A percentile compares a stretch with the other conserved stretches of the same genome.
These are phyloP conservation scores for Apiospora pterosperma DNA, from an alignment of 2,329 filamentous ascomycete species.

Conservation along the genomic window DNA sequence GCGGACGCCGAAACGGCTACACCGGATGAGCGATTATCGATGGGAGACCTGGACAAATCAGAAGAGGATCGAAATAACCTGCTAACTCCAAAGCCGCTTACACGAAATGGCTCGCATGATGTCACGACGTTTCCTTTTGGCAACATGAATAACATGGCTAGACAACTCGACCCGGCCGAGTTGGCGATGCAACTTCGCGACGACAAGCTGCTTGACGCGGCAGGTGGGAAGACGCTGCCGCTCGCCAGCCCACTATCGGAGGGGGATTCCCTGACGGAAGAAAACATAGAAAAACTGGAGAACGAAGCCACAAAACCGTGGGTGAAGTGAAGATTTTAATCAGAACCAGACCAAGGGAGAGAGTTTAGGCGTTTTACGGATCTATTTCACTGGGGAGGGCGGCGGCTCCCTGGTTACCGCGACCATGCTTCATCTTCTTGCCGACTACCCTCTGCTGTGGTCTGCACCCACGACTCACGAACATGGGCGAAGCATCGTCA, in stretches of 20 bases:
- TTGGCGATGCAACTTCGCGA: conserved; percentile 41
- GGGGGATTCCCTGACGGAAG: conserved; percentile 48
- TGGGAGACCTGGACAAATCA: conserved; percentile 5
- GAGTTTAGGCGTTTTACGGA: not conserved
- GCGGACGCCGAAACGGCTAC: conserved; percentile 12
- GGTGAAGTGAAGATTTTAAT: not conserved
- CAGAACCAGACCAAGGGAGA: not conserved
- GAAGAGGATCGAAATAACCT: conserved; percentile 16
- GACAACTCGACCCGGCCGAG: conserved; percentile 31
- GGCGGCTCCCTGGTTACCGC: not conserved
- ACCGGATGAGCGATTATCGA: conserved; percentile 13
- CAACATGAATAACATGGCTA: conserved; percentile 15
- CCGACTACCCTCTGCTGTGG: not conserved
- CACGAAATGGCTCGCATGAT: conserved; percentile 34
- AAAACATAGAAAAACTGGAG: conserved; percentile 46
- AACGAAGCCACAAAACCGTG: not conserved
- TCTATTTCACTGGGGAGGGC: not conserved
- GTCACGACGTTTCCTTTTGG: conserved; percentile 36
- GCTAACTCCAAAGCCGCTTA: conserved; percentile 38
- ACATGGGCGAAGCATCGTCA: too few species aligned
- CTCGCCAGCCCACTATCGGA: conserved; percentile 23
- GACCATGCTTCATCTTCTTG: not conserved
- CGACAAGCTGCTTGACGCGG: conserved; percentile 45
- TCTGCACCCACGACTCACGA: not conserved
- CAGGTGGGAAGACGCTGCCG: conserved; percentile 31